Evolutionary conservation across 2,329 filamentous ascomycete genomes (phyloP), one percentile per base, ranked within the genome.

Genomic region (Hymenoscyphus albidus): DNA sequence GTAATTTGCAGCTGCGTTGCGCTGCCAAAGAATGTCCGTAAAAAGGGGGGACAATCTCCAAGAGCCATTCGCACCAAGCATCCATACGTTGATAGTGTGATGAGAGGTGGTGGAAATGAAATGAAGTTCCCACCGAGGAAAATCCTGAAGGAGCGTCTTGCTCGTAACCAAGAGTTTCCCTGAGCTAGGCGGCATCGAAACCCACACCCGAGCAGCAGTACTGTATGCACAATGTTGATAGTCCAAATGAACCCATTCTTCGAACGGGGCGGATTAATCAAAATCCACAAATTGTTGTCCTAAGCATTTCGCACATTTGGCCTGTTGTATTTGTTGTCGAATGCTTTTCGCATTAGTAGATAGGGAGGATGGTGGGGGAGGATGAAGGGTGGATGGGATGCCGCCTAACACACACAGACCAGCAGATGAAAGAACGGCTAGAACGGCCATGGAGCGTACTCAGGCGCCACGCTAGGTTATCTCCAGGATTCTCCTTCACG

Each of bases 121-220:
- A 51, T 51, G 44, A 22, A 51, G 44, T 18, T 51, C 44, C 22
- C 44, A 5, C 18, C 27, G 44, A 51, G 22, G 44, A 18, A 51
- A 51, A 51, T 27, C 44, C 44, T 51, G 44, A 51, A 51, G 44
- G 44, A 51, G 18, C 44, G 12, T 51, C 44, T 51, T 51, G 44
- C 18, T 51, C 44, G n/a, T 51, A 51, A 12, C 44, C 44, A n/a
- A 51, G 44, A 51, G n/a, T 22, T 22, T n/a, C 44, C 44, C 16
- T 18, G 2, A 51, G 35, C 44, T 10, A 51, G 22, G 44, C 18
- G 44, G 44, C 18, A 44, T 44, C 14, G 9, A 48, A 22, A 51
- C 18, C 10, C 22, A 51, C n/a, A 51, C 12, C 44, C 42, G 42
- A 48, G 42, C 42, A 48, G 42, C 42, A 27, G 18, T 51, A 27